phyloP scores from a whole-genome alignment of 257 asterid species.

The Solanum chiquidenum region DNA sequence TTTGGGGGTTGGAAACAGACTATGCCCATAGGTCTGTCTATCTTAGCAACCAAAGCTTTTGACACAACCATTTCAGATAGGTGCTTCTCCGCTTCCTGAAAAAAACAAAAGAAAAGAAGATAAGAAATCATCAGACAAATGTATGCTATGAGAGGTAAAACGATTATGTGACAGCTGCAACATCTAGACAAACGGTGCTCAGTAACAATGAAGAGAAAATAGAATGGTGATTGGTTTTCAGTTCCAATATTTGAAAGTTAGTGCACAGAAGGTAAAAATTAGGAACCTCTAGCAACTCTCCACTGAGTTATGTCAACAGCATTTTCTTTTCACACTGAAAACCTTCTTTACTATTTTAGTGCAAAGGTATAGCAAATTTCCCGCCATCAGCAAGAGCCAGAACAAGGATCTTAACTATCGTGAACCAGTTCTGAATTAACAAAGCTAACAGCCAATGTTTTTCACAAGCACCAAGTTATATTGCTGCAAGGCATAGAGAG shows the following conservation, averaged over 20 bases:
- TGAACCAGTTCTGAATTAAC: not conserved
- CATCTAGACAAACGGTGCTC: not conserved
- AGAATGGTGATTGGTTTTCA: not conserved
- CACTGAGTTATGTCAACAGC: not conserved
- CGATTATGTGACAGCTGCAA: not conserved
- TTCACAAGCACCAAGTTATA: not conserved
- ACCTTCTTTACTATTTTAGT: not conserved
- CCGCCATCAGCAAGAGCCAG: not conserved
- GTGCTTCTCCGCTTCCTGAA: slow-evolving; percentile 84
- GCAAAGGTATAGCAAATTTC: not conserved
- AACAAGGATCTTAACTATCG: not conserved
- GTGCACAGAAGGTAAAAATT: not conserved
- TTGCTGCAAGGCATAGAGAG: not conserved
- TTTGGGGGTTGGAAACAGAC: slow-evolving; percentile 66
- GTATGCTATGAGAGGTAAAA: not conserved
- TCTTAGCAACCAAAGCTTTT: slow-evolving; percentile 73
- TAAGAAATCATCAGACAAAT: not conserved
- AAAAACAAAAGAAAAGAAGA: not conserved
- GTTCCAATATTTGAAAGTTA: not conserved
- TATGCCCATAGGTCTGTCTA: slow-evolving; percentile 81
- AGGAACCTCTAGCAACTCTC: not conserved
- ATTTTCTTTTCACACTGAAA: not conserved
- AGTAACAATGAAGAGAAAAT: not conserved
- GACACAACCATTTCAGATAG: slow-evolving; percentile 97
- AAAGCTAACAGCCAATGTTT: not conserved